A percentile compares a stretch with the other conserved stretches of the same genome.
Conservation (phyloP, 352 stramenopile species). For the Phytophthora foliorum region DNA sequence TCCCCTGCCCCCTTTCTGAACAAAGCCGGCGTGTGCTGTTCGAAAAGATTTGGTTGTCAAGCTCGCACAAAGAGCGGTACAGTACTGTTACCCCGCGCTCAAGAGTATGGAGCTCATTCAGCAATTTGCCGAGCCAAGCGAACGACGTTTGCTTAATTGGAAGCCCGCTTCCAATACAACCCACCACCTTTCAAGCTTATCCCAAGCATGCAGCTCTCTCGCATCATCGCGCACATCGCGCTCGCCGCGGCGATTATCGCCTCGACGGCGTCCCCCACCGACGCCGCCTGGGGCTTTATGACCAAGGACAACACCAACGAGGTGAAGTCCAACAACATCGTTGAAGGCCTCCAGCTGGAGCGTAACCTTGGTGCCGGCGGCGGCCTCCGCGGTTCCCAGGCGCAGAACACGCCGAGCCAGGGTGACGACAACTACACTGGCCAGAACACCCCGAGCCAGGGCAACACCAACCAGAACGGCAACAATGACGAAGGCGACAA, state of each 20-base stretch:
- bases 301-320: constrained; percentile 21
- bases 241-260: constrained; percentile 35
- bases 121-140: constrained; percentile 39
- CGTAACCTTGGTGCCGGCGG: constrained; percentile 34
- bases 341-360: constrained; percentile 14
- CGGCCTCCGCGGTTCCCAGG: constrained; percentile 28
- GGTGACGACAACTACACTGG: constrained; percentile 13
- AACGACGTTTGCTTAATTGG: constrained; percentile 35
- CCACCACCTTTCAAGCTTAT: too few relatives aligned
- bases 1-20: constrained; percentile 24
- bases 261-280: constrained; percentile 23
- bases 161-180: constrained; percentile 36
- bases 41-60: constrained; percentile 18
- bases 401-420: constrained; percentile 18
- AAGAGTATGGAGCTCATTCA: constrained; percentile 36
- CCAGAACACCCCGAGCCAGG: constrained; percentile 17
- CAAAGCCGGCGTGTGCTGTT: constrained; percentile 32
- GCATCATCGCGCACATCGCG: constrained; percentile 41
- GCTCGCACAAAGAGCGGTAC: background rate
- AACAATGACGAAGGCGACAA: constrained; percentile 8
- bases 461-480: constrained; percentile 15
- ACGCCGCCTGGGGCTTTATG: constrained; percentile 33
- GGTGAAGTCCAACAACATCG: constrained; percentile 17
- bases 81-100: background rate
- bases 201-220: constrained; percentile 41